Evolutionary conservation across 352 stramenopile species (phyloP).

Genomic region (Pythium plurisporium): DNA sequence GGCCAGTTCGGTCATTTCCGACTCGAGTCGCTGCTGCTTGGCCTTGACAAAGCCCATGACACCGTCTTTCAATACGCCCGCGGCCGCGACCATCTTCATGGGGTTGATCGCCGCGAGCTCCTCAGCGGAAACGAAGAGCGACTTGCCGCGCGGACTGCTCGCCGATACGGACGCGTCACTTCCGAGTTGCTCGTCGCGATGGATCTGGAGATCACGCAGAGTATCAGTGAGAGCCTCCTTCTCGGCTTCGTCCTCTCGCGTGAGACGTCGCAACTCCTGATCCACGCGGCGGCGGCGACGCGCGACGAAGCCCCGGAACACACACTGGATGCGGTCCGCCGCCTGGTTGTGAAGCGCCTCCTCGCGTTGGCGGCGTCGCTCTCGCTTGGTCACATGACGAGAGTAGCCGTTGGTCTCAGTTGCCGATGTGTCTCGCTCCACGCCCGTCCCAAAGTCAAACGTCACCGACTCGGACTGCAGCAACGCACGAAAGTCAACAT

Average conservation of each 20-base stretch:
- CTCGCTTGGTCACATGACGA: slow-evolving; percentile 7
- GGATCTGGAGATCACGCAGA: too few relatives aligned
- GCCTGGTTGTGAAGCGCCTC: background rate
- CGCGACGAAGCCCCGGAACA: slow-evolving; percentile 9
- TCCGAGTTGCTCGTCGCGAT: too few relatives aligned
- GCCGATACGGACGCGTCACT: too few relatives aligned
- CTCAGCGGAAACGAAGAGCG: slow-evolving; percentile 1
- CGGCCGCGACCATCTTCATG: slow-evolving; percentile 27
- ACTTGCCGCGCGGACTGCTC: background rate
- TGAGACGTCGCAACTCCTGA: slow-evolving; percentile 12
- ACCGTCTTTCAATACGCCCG: slow-evolving; percentile 26
- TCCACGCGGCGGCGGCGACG: background rate
- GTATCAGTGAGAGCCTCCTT: too few relatives aligned
- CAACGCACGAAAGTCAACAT: slow-evolving; percentile 49
- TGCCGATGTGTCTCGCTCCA: background rate
- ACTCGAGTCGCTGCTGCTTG: slow-evolving; percentile 35
- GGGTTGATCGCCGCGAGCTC: slow-evolving; percentile 17
- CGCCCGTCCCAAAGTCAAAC: slow-evolving; percentile 17
- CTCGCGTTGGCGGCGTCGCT: slow-evolving; percentile 8
- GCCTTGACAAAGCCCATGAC: slow-evolving; percentile 35
- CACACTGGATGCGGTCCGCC: slow-evolving; percentile 20
- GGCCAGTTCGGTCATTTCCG: slow-evolving; percentile 32
- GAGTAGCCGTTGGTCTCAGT: background rate
- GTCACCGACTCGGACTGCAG: slow-evolving; percentile 24
- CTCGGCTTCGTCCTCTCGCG: slow-evolving; percentile 8